Percentiles rank a stretch among this genome's conserved stretches.
Evolutionary conservation across 176 grass and related monocot species (phyloP).

Genomic region (Bothriochloa decipiens): DNA sequence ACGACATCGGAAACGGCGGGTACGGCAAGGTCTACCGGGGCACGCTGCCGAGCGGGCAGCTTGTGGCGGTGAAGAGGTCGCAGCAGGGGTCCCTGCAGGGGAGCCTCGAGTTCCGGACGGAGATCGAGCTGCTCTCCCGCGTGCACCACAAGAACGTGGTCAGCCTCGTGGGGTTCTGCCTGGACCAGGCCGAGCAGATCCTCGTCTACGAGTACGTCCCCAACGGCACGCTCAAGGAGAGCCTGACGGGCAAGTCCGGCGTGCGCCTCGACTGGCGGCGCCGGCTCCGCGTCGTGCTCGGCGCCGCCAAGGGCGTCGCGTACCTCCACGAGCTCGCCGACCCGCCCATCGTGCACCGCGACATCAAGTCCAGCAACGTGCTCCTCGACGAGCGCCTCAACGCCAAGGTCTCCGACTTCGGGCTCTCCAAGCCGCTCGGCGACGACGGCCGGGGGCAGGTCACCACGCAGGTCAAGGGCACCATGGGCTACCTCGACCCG

Average conservation of each 20-base stretch:
- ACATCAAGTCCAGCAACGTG: conserved; percentile 89
- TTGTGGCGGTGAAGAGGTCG: conserved; percentile 75
- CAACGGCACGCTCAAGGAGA: conserved; percentile 86
- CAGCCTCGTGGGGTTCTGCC: conserved; percentile 78
- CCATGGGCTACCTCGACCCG: conserved; percentile 84
- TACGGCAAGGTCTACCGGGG: conserved; percentile 88
- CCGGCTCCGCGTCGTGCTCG: conserved; percentile 64
- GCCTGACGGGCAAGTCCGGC: conserved; percentile 82
- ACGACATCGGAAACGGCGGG: conserved; percentile 66
- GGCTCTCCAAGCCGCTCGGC: conserved; percentile 73
- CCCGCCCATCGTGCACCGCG: conserved; percentile 83
- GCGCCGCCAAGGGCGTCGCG: conserved; percentile 71
- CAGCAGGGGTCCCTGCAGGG: conserved; percentile 76
- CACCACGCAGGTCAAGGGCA: conserved; percentile 86
- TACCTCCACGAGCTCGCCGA: conserved; percentile 89
- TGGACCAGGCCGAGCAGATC: conserved; percentile 81
- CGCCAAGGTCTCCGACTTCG: conserved; percentile 83
- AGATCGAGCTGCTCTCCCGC: conserved; percentile 80
- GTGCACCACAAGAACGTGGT: conserved; percentile 93
- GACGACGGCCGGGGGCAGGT: conserved; percentile 39
- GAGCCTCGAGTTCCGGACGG: conserved; percentile 66
- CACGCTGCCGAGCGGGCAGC: conserved; percentile 58
- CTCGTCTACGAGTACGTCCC: conserved; percentile 81
- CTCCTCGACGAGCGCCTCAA: conserved; percentile 82
- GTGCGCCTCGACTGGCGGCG: conserved; percentile 77